Base-by-base conservation (phyloP, 2,329 filamentous ascomycete genomes). In the Westerdykella ornata region DNA sequence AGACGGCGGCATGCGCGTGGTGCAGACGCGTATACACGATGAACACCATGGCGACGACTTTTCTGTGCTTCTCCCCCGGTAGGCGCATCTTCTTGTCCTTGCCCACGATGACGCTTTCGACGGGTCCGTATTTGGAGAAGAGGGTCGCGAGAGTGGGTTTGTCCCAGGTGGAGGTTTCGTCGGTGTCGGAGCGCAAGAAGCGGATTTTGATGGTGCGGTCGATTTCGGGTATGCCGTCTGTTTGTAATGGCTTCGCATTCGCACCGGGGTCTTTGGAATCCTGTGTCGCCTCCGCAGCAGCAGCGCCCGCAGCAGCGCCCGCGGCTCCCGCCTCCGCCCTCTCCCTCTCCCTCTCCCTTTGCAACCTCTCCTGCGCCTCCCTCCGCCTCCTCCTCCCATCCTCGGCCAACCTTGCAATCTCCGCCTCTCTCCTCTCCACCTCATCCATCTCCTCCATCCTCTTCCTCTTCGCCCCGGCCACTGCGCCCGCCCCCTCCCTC, bases 181-280 rank as follows among this genome's bases (percentile, higher is more conserved):
- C n/a, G 6, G 30, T 33, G 13, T 68, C 73, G 44, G 77, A 72
- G 18, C 72, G 63, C 7, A 68, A 53, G 68, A 76, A 81, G 5
- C 76, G 72, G 11, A 80, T 66, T 52, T 77, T 80, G 46, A 82
- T 65, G 5, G 75, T 74, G 18, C 78, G 71, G 42, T 81, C 75
- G 35, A 78, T 62, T 39, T 79, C 76, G 3, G 55, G 32, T 4
- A 17, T 7, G n/a, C 16, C 12, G 1, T 72, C 61, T 4, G 76
- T 69, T 43, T 69, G 64, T 4, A 60, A 53, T 7, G 58, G 51
- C 22, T 26, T 26, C 22, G 8, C 22, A 11, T 26, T 26, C 22
- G 41, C 43, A 18, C 45, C 42, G 6, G 50, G 37, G 32, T 45
- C 45, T 3, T 39, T 20, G n/a, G 30, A 13, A 7, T 33, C n/a